Evolutionary conservation across 441 rosid species (phyloP), one percentile per base, ranked within the genome.

Genomic region (Arabidopsis hybrid): DNA sequence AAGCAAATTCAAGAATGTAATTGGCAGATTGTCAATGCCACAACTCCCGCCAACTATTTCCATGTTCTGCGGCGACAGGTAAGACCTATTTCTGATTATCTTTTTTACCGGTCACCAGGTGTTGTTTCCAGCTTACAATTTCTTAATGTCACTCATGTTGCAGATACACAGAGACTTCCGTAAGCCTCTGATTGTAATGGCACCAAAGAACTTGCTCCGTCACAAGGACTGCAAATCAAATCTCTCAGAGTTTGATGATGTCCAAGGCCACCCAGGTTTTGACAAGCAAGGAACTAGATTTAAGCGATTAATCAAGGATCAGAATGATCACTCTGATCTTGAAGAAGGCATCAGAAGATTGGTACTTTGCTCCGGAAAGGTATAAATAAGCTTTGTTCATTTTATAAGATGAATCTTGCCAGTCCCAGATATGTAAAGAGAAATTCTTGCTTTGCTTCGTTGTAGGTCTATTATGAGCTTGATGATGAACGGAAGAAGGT

Each of bases 271-370:
- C 76, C 94, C 97, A 26, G 98, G 99, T 61, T 93, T 95, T 72
- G 99, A 95, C 85, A 95, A 93, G 74, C 99, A 95, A 78, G 99
- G 99, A 57, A 95, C 99, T 42, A 81, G 98, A 79, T 95, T 95
- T 78, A 95, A 95, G 88, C 85, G 98, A 43, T 91, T 95, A 8
- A 78, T 78, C 67, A 78, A 93, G 88, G 99, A 95, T 85, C 96
- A 91, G 82, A 93, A 83, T 60, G 83, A 83, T 60, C 98, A 88
- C 82, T 87, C 97, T 73, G 83, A 86, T 81, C 91, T 91, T 46
- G 99, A 95, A 85, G 89, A 85, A 82, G 94, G 96, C 76, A 78
- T 91, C 70, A 85, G 96, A 80, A 89, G 99, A 55, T 87, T 95
- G 78, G 87, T 91, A 75, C 98, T 95, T 56, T 95, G 99, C 81